Evolutionary conservation across 1,139 yeast species (phyloP), one percentile per base, ranked within the genome.

Genomic region (Yamadazyma mexicana): DNA sequence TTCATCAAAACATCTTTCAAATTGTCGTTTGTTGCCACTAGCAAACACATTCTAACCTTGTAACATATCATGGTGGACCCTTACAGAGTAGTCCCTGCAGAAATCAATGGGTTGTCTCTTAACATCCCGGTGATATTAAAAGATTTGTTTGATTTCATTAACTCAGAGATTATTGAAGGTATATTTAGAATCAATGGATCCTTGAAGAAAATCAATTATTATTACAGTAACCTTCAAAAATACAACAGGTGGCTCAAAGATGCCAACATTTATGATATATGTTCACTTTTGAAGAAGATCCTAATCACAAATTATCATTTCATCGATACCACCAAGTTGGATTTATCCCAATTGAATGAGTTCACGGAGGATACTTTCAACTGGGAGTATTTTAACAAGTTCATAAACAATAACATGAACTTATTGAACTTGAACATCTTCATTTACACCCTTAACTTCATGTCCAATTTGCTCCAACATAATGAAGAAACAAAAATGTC

Each of bases 111-210:
- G n/a, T 12, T 36, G 1, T 16, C 34, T 3, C 37, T 48, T 15
- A 31, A 35, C 16, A 32, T 58, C n/a, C 63, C 64, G 1, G 28
- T 40, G 9, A 44, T 58, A 11, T 34, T 61, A 25, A 45, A 45
- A 7, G 56, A 54, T 16, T 47, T 61, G 25, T 56, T 55, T 39
- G 34, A 47, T 8, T 55, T 48, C 39, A 48, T 61, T 4, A 42
- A 54, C 6, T 37, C 40, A 2, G 54, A 59, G 14, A 42, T 55
- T 2, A 48, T 46, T 12, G 63, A 61, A 40, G 66, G 66, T 7
- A 46, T 60, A 5, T 61, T 61, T 40, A 48, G 66, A 26, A 54
- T 61, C 17, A 60, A 58, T 39, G 66, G 66, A 5, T 59, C 65
- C 1, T 49, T 56, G 17, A 52, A 52, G 33, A 51, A 59, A 34